A percentile compares a stretch with the other conserved stretches of the same genome.
Conservation (phyloP, 2,329 filamentous ascomycete genomes). For the Fusarium incarnatum region DNA sequence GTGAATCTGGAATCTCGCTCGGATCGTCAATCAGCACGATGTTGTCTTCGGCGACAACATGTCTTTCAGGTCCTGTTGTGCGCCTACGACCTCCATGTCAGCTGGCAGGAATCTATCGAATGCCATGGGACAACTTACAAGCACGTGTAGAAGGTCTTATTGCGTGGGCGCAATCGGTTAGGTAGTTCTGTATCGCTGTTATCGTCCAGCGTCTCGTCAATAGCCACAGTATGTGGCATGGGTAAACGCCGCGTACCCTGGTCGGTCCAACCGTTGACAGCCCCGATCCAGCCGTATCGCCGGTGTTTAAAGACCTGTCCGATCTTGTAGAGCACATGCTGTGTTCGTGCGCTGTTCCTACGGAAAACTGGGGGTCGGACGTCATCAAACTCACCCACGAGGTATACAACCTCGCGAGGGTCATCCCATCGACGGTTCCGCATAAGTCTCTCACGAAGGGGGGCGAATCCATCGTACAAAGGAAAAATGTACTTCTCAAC, state of each 20-base stretch:
- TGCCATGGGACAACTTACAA: constrained; percentile 70
- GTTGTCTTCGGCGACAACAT: constrained; percentile 74
- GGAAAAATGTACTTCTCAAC: constrained; percentile 74
- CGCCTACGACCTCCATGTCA: constrained; percentile 42
- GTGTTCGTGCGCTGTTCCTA: constrained; percentile 42
- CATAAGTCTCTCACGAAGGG: constrained; percentile 45
- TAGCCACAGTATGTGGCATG: constrained; percentile 43
- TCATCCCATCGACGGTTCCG: constrained; percentile 47
- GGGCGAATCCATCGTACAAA: constrained; percentile 63
- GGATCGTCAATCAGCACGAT: constrained; percentile 70
- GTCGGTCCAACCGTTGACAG: constrained; percentile 89
- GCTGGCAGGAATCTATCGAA: background rate
- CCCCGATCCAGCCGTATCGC: constrained; percentile 81
- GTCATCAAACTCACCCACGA: constrained; percentile 60
- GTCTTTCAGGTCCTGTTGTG: constrained; percentile 51
- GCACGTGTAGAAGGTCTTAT: constrained; percentile 78
- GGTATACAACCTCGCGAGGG: constrained; percentile 47
- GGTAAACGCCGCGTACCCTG: constrained; percentile 51
- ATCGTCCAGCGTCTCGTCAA: constrained; percentile 45
- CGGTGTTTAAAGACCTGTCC: constrained; percentile 88
- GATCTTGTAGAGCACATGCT: constrained; percentile 66
- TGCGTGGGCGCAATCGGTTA: constrained; percentile 44
- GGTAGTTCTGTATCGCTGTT: constrained; percentile 47
- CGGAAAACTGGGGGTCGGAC: constrained; percentile 53
- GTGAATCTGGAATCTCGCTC: constrained; percentile 62